These are phyloP conservation scores for Paulownia fortunei DNA, from an alignment of 257 asterid genomes.

Conservation along the genomic window DNA sequence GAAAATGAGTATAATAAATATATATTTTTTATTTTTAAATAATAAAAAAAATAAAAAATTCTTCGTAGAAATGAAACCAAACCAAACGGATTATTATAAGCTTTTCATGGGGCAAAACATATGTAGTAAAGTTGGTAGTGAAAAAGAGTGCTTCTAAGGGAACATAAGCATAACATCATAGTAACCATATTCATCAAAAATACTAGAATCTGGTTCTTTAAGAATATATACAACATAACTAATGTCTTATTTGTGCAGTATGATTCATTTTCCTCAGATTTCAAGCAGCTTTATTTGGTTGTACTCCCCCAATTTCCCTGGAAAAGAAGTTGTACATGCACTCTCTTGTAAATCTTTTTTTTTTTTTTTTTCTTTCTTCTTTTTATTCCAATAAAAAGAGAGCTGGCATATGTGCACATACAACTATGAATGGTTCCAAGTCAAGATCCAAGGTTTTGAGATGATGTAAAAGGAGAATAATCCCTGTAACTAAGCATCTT, in stretches of 20 bases:
- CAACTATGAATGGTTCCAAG: constrained; percentile 36
- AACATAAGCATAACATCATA: constrained; percentile 12
- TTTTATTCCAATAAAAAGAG: constrained; percentile 10
- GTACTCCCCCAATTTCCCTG: constrained; percentile 20
- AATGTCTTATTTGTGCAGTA: constrained; percentile 19
- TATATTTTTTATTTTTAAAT: too few species aligned
- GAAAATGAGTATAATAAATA: too few species aligned
- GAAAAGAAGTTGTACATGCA: constrained; percentile 32
- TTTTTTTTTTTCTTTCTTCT: not conserved
- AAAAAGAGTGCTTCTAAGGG: not conserved
- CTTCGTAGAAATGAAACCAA: too few species aligned
- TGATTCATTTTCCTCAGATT: constrained; percentile 18
- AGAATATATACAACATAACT: constrained; percentile 33
- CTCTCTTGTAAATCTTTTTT: not conserved
- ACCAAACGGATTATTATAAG: too few species aligned
- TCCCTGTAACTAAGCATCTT: constrained; percentile 25
- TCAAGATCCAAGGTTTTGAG: constrained; percentile 31
- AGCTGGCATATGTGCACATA: constrained; percentile 29
- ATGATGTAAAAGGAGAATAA: constrained; percentile 38
- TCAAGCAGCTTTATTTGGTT: constrained; percentile 26
- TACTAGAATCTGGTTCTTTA: constrained; percentile 45
- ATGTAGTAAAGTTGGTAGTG: too few species aligned
- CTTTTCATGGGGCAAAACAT: not conserved
- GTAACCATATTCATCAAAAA: constrained; percentile 22
- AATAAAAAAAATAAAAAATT: too few species aligned